A percentile compares a stretch with the other conserved stretches of the same genome.
These are phyloP conservation scores for Leccinum arenicola DNA, from an alignment of 768 basidiomycete genomes.

Conservation along the genomic window DNA sequence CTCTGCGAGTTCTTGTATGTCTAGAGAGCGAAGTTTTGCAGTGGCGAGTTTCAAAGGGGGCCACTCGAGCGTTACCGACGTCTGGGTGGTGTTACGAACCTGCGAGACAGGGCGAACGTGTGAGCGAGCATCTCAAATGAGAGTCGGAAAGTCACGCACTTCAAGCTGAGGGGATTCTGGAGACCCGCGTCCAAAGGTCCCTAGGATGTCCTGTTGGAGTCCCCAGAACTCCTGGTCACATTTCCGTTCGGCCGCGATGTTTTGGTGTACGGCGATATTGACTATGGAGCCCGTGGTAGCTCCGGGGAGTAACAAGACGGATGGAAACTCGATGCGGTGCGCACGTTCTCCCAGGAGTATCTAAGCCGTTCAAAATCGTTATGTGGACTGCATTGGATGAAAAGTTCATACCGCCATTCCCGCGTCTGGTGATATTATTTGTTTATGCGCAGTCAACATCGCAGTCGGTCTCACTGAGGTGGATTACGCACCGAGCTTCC, in stretches of 20 bases:
- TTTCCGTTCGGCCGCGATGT: constrained; percentile 77
- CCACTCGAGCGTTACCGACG: constrained; percentile 97
- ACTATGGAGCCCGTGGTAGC: too few species aligned
- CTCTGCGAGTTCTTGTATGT: constrained; percentile 89
- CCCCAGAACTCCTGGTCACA: constrained; percentile 81
- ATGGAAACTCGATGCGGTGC: too few species aligned
- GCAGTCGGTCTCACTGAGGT: constrained; percentile 1
- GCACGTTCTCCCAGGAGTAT: too few species aligned
- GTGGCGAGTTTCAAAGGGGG: constrained; percentile 80
- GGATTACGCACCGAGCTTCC: constrained; percentile 77
- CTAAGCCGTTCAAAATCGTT: too few species aligned
- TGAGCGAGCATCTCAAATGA: constrained; percentile 1
- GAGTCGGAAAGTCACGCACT: constrained; percentile 39
- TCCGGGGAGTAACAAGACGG: too few species aligned
- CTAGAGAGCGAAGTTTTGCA: constrained; percentile 81
- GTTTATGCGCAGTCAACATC: constrained; percentile 5
- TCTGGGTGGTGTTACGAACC: constrained; percentile 95
- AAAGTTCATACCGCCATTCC: constrained; percentile 77
- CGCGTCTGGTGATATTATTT: constrained; percentile 55
- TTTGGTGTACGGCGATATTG: constrained; percentile 71
- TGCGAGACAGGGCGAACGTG: constrained; percentile 27
- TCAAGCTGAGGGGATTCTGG: constrained; percentile 75
- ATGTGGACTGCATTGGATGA: not conserved
- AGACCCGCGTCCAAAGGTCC: constrained; percentile 62
- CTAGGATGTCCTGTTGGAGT: constrained; percentile 77